Conservation (phyloP, 768 basidiomycete species). For the Tulasnella sp. region DNA sequence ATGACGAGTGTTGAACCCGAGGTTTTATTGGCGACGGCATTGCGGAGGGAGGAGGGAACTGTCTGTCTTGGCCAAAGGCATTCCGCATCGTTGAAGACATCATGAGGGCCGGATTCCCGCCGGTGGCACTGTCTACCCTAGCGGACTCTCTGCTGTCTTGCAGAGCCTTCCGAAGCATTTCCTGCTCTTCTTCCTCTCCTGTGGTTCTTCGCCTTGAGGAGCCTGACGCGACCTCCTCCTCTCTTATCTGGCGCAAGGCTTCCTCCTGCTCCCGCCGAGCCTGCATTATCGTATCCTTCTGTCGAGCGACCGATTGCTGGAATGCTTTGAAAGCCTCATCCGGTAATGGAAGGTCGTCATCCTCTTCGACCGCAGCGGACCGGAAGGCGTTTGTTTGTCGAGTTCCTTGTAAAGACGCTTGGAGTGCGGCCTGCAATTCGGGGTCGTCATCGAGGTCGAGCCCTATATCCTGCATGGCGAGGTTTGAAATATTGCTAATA, state of each 20-base stretch:
- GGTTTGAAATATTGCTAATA: conserved; percentile 10
- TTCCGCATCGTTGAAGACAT: conserved; percentile 16
- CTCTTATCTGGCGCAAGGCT: conserved; percentile 16
- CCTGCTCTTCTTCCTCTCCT: conserved; percentile 30
- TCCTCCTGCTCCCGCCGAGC: conserved; percentile 26
- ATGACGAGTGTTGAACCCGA: conserved; percentile 29
- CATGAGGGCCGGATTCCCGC: conserved; percentile 6
- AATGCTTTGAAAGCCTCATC: conserved; percentile 21
- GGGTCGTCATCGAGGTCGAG: conserved; percentile 63
- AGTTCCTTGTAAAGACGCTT: conserved; percentile 37
- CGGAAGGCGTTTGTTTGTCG: neutral
- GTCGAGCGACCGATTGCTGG: conserved; percentile 17
- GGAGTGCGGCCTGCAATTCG: conserved; percentile 81
- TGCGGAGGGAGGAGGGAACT: conserved; percentile 12
- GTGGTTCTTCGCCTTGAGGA: conserved; percentile 21
- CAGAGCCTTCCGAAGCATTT: conserved; percentile 30
- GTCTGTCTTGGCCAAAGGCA: conserved; percentile 10
- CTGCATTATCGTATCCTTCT: conserved; percentile 9
- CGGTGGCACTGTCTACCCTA: neutral
- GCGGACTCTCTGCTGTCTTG: conserved; percentile 32
- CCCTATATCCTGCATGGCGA: conserved; percentile 47
- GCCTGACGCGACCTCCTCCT: conserved; percentile 19
- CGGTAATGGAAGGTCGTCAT: conserved; percentile 14
- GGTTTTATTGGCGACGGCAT: conserved; percentile 11
- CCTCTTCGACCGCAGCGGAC: conserved; percentile 1